Evolutionary conservation across 805 yeast genomes (phyloP), one percentile per base, ranked within the genome.

Genomic region (Candida odintsovae): DNA sequence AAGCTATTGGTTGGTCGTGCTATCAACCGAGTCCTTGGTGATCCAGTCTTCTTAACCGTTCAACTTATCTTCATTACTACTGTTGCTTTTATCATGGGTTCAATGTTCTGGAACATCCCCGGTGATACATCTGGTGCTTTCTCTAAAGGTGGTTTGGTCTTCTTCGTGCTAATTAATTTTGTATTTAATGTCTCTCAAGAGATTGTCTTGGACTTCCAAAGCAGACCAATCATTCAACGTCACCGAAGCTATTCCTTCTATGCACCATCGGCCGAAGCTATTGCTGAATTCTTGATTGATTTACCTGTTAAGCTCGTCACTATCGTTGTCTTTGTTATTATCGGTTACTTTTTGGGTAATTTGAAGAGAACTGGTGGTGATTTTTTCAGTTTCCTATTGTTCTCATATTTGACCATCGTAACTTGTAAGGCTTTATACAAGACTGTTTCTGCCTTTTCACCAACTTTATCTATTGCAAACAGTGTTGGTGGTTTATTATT

Each of bases 211-310:
- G 57, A 78, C 23, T 69, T 77, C 53, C 73, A 67, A 26, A 68
- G 75, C 38, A 63, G 65, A 36, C 75, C 81, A 41, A 78, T 86
- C 52, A 73, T 83, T 21, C 76, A 75, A 55, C 84, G 85, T 57
- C 95, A 86, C 61, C 79, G 81, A 56, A 72, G 75, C 41, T 86
- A 82, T 54, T 80, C 87, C 0, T 73, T 85, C 48, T 86, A 83
- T 61, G 78, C 80, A 47, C 89, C 90, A 3, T 74, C 87, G 11
- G 80, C 86, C 3, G 90, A 85, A 58, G 85, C 88, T 1, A 54
- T 86, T 7, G 82, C 87, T 0, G 68, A 78, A 7, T 69, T 80
- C 41, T 48, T 82, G 3, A 73, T 86, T 5, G 83, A 79, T 42
- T 62, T 85, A 48, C 90, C 90, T 4, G 69, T 78, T 45, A 83